phyloP scores from a whole-genome alignment of 1,284 basidiomycete species.

The Cutaneotrichosporon mucoides region DNA sequence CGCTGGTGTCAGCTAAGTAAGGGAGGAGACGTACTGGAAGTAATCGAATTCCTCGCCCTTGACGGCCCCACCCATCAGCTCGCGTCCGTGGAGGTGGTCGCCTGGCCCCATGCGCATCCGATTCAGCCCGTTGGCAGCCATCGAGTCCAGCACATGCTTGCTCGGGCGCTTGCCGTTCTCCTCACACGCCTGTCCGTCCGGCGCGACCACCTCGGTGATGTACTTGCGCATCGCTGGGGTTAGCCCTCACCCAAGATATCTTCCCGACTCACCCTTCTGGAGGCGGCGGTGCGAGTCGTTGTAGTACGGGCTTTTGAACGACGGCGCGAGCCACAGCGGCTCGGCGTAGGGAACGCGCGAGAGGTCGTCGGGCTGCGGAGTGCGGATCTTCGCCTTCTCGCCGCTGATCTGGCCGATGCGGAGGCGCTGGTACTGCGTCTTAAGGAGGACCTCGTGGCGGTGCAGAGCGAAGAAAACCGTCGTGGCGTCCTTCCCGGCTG shows the following conservation, averaged over 20 bases:
- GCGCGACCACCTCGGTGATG: conserved; percentile 55
- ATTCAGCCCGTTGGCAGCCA: conserved; percentile 65
- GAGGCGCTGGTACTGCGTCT: conserved; percentile 67
- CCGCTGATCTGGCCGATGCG: conserved; percentile 67
- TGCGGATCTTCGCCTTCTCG: conserved; percentile 58
- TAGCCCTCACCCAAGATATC: too few relatives aligned
- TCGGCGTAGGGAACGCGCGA: conserved; percentile 73
- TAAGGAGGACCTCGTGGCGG: conserved; percentile 68
- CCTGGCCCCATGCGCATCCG: conserved; percentile 83
- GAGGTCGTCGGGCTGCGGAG: conserved; percentile 57
- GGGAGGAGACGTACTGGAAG: conserved; percentile 50
- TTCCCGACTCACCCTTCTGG: conserved; percentile 38
- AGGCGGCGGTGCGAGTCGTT: conserved; percentile 56
- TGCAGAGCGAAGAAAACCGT: conserved; percentile 81
- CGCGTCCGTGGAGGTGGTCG: conserved; percentile 73
- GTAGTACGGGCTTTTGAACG: conserved; percentile 81
- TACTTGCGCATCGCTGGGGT: conserved; percentile 51
- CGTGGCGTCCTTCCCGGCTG: conserved; percentile 70
- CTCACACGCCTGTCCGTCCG: conserved; percentile 62
- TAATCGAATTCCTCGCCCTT: conserved; percentile 84
- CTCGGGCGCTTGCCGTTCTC: conserved; percentile 67
- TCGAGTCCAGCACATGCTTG: conserved; percentile 45
- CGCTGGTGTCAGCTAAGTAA: conserved; percentile 23
- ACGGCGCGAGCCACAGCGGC: conserved; percentile 73
- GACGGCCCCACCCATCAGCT: conserved; percentile 73